Percentiles rank a stretch among this genome's conserved stretches.
Conservation (phyloP, 106 monocot genomes). For the Cymbidium sinense region DNA sequence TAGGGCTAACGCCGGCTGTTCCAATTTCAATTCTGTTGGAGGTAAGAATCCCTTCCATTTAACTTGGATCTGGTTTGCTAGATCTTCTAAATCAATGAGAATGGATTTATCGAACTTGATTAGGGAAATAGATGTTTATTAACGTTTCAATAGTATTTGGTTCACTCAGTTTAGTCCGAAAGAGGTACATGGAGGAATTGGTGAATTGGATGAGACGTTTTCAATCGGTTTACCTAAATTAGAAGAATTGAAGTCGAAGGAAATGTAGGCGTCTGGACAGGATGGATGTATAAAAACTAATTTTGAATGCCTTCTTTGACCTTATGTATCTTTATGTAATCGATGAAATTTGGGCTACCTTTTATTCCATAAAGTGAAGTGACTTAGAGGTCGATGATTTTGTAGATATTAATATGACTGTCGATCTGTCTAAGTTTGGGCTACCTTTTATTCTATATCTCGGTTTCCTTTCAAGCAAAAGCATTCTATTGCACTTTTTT, state of each 20-base stretch:
- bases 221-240: background rate
- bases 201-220: background rate
- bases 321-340: background rate
- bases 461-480: background rate
- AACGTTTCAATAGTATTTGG: background rate
- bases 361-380: no score
- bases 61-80: background rate
- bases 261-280: background rate
- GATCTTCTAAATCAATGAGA: background rate
- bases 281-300: background rate
- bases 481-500: background rate
- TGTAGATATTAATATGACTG: no score
- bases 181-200: background rate
- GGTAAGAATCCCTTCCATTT: slow-evolving; percentile 26
- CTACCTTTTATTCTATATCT: background rate
- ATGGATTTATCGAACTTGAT: background rate
- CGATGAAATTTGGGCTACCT: background rate
- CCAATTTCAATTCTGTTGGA: slow-evolving; percentile 93
- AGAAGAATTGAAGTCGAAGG: background rate
- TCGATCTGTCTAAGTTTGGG: no score
- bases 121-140: background rate
- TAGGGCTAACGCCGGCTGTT: slow-evolving; percentile 80
- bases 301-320: background rate
- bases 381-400: no score
- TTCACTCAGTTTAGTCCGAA: background rate